These are phyloP conservation scores for Leucosporidium yakuticum DNA, from an alignment of 768 basidiomycete genomes.

Conservation along the genomic window DNA sequence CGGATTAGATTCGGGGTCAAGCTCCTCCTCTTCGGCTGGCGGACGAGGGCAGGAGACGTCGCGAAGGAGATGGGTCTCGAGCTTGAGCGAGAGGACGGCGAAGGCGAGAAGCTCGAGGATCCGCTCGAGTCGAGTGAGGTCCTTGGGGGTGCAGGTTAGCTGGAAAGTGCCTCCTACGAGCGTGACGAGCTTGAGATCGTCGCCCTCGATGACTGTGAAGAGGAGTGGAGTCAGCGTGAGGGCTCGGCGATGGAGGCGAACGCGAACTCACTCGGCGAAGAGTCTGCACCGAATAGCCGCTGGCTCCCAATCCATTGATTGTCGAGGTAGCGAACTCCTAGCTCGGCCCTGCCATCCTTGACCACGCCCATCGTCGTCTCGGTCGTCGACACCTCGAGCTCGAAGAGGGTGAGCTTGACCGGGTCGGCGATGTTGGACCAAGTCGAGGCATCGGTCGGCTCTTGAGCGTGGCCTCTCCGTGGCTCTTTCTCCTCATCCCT, in stretches of 20 bases:
- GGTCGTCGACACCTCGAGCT: constrained; percentile 1
- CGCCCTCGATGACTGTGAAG: background rate
- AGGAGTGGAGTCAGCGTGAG: background rate
- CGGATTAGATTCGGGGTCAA: background rate
- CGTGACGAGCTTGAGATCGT: constrained; percentile 14
- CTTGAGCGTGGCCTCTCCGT: background rate
- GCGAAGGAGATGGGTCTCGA: constrained; percentile 25
- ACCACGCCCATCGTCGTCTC: constrained; percentile 17
- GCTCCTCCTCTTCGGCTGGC: background rate
- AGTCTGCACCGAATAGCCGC: constrained; percentile 7
- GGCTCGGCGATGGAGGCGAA: too few species aligned
- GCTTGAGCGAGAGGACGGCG: constrained; percentile 27
- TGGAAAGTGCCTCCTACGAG: constrained; percentile 27
- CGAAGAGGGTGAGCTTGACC: background rate
- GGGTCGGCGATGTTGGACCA: background rate
- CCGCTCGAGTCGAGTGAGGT: constrained; percentile 14
- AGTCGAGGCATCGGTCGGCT: background rate
- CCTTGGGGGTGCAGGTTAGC: constrained; percentile 18
- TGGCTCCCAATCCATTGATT: background rate
- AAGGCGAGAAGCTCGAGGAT: constrained; percentile 28
- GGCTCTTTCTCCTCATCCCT: background rate
- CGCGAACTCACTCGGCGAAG: too few species aligned
- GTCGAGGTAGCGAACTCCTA: background rate
- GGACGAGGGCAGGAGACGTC: constrained; percentile 23
- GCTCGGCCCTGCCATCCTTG: background rate